Percentiles rank a stretch among this genome's conserved stretches.
These are phyloP conservation scores for Pythium monospermum DNA, from an alignment of 352 stramenopile genomes.

Conservation along the genomic window DNA sequence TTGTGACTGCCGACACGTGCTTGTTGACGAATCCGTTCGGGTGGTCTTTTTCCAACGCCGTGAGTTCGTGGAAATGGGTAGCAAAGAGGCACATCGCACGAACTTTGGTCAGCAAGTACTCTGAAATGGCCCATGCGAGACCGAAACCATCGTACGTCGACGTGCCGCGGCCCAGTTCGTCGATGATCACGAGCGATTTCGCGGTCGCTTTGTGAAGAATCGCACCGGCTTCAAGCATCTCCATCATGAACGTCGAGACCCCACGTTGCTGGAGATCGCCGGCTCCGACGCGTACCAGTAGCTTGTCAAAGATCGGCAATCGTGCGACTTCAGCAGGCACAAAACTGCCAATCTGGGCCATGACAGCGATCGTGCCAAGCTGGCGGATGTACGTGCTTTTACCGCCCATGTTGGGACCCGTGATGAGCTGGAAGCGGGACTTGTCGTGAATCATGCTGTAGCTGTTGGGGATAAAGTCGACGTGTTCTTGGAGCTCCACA, in stretches of 20 bases:
- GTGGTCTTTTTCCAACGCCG: slow-evolving; percentile 82
- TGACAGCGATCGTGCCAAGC: slow-evolving; percentile 92
- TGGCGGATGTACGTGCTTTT: slow-evolving; percentile 99
- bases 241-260: slow-evolving; percentile 99
- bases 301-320: slow-evolving; percentile 94
- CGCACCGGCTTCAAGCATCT: slow-evolving; percentile 98
- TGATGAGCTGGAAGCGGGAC: slow-evolving; percentile 94
- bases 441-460: slow-evolving; percentile 83
- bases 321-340: slow-evolving; percentile 91
- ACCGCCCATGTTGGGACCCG: slow-evolving; percentile 98
- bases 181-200: slow-evolving; percentile 97
- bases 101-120: slow-evolving; percentile 94
- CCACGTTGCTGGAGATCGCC: slow-evolving; percentile 96
- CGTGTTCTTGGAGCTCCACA: slow-evolving; percentile 95
- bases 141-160: slow-evolving; percentile 98
- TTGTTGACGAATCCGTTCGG: slow-evolving; percentile 90
- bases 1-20: slow-evolving; percentile 92
- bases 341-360: slow-evolving; percentile 97
- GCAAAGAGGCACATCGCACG: slow-evolving; percentile 90
- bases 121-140: slow-evolving; percentile 96
- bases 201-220: slow-evolving; percentile 95
- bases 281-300: slow-evolving; percentile 95
- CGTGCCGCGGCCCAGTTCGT: slow-evolving; percentile 98
- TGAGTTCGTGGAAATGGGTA: slow-evolving; percentile 99
- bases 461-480: slow-evolving; percentile 98